These are phyloP conservation scores for Paragyromitra xinjiangensis DNA, from an alignment of 495 filamentous ascomycete species.

Conservation along the genomic window DNA sequence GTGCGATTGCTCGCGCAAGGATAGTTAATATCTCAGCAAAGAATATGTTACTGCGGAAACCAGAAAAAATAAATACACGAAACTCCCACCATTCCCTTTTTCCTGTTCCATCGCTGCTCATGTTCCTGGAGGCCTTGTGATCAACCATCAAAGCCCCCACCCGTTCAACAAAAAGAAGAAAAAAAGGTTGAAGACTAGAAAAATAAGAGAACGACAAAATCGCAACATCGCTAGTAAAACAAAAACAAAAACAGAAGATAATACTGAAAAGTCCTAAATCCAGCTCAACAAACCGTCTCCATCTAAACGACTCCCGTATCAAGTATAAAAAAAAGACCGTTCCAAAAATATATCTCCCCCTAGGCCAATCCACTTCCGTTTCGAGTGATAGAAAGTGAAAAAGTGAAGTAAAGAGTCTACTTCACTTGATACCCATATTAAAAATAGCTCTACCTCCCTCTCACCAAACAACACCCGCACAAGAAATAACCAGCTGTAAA, in stretches of 20 bases:
- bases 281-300: constrained; percentile 10
- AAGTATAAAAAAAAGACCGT: neutral
- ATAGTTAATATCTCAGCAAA: neutral
- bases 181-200: neutral
- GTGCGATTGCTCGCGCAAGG: neutral
- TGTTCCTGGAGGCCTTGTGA: neutral
- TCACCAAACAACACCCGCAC: neutral
- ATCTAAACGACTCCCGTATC: constrained; percentile 16
- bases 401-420: neutral
- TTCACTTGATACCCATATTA: neutral
- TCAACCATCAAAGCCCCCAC: neutral
- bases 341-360: constrained; percentile 1
- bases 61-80: constrained; percentile 17
- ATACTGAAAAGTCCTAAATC: neutral
- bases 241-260: constrained; percentile 6
- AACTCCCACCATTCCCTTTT: constrained; percentile 1
- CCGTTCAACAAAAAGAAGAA: neutral
- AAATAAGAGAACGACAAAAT: neutral
- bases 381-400: neutral
- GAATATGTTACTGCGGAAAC: neutral
- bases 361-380: neutral
- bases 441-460: neutral
- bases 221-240: neutral
- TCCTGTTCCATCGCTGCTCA: neutral
- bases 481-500: constrained; percentile 12